Evolutionary conservation across 73 alveolate genomes (phyloP).

Genomic region (Paramecium caudatum): DNA sequence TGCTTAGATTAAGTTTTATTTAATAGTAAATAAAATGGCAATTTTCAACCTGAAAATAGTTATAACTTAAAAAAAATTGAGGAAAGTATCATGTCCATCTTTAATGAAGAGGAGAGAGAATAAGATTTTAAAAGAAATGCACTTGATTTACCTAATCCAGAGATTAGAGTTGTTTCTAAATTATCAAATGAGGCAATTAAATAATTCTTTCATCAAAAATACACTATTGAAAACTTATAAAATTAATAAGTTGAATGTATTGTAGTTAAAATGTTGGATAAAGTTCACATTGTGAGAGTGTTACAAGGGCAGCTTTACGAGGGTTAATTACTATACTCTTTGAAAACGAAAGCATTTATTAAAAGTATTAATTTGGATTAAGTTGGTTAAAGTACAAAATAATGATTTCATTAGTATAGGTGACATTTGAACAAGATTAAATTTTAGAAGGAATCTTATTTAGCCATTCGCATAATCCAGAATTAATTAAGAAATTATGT

Average conservation of each 20-base stretch:
- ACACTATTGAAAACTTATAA: background rate
- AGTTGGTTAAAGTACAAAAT: background rate
- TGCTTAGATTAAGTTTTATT: background rate
- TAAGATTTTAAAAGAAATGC: background rate
- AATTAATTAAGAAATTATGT: background rate
- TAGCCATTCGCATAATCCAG: background rate
- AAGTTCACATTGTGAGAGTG: background rate
- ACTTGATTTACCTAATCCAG: background rate
- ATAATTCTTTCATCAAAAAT: slow-evolving; percentile 18
- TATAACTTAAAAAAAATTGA: too few relatives aligned
- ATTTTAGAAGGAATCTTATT: background rate
- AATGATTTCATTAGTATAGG: background rate
- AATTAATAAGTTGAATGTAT: background rate
- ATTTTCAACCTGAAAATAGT: too few relatives aligned
- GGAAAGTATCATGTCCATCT: background rate
- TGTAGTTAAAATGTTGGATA: background rate
- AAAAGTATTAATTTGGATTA: background rate
- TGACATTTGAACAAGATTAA: background rate
- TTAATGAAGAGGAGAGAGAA: background rate
- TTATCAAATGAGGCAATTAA: background rate
- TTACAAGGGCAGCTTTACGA: background rate
- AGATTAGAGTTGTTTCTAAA: background rate
- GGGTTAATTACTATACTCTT: background rate
- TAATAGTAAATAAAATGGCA: background rate
- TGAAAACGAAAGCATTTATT: background rate